phyloP scores from a whole-genome alignment of 768 basidiomycete genomes.

The Kwoniella dejecticola region DNA sequence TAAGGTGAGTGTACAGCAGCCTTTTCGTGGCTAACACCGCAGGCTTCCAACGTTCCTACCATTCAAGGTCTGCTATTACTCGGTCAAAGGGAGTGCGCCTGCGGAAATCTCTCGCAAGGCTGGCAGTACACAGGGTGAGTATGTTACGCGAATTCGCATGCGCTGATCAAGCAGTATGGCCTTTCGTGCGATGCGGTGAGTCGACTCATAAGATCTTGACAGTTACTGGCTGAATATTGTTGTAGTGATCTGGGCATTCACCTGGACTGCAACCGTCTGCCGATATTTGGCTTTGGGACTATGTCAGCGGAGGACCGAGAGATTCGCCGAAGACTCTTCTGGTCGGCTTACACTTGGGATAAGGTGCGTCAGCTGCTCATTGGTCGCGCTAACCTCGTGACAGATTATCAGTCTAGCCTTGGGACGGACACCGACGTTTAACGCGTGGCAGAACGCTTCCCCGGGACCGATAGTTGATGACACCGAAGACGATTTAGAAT shows the following conservation, averaged over 20 bases:
- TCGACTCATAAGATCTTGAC: neutral
- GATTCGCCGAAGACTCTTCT: slow-evolving; percentile 30
- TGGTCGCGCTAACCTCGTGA: neutral
- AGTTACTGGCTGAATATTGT: neutral
- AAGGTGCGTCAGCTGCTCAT: slow-evolving; percentile 14
- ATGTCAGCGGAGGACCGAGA: slow-evolving; percentile 29
- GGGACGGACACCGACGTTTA: slow-evolving; percentile 32
- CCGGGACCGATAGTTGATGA: slow-evolving; percentile 35
- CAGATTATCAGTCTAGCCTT: slow-evolving; percentile 29
- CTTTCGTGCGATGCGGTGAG: slow-evolving; percentile 29
- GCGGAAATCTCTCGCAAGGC: slow-evolving; percentile 26
- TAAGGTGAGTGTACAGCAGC: slow-evolving; percentile 13
- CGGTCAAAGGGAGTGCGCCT: slow-evolving; percentile 26
- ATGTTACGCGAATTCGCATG: no score
- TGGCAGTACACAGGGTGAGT: slow-evolving; percentile 36
- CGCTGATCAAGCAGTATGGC: slow-evolving; percentile 29
- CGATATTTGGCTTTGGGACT: slow-evolving; percentile 33
- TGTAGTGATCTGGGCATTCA: slow-evolving; percentile 33
- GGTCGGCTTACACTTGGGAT: slow-evolving; percentile 35
- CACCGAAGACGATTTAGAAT: slow-evolving; percentile 31
- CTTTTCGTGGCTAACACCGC: neutral
- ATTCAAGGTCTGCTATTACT: slow-evolving; percentile 33
- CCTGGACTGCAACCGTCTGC: slow-evolving; percentile 26
- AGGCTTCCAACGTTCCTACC: slow-evolving; percentile 31
- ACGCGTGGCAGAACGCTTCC: slow-evolving; percentile 30